A percentile compares a stretch with the other conserved stretches of the same genome.
phyloP scores from a whole-genome alignment of 805 yeast genomes.

The Barnettozyma pratensis region DNA sequence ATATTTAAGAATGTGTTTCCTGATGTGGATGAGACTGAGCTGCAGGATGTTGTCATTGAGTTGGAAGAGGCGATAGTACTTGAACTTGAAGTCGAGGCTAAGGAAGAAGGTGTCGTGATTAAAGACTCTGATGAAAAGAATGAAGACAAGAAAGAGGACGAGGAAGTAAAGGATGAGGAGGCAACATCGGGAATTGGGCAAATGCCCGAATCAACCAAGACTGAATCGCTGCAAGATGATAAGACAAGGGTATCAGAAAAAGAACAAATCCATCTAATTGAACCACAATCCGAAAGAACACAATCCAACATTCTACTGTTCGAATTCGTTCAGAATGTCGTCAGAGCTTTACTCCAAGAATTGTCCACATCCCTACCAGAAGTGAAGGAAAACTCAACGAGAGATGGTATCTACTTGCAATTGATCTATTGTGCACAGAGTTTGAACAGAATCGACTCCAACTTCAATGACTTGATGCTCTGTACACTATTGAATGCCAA shows the following conservation, averaged over 20 bases:
- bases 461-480: conserved; percentile 55
- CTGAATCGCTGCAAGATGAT: background rate
- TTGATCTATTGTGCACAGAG: conserved; percentile 87
- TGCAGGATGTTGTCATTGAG: conserved; percentile 16
- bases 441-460: conserved; percentile 63
- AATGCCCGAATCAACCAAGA: background rate
- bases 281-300: conserved; percentile 7
- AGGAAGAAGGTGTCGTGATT: conserved; percentile 8
- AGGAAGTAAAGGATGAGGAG: background rate
- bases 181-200: no score
- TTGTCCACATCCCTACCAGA: conserved; percentile 27
- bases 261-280: conserved; percentile 3
- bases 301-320: conserved; percentile 28
- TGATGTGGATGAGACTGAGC: conserved; percentile 24
- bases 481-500: conserved; percentile 30
- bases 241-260: conserved; percentile 1
- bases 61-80: background rate
- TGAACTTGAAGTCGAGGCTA: conserved; percentile 3
- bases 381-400: conserved; percentile 35
- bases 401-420: conserved; percentile 73
- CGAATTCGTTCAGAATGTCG: conserved; percentile 32
- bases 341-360: conserved; percentile 28
- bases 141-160: conserved; percentile 19
- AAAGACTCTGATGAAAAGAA: background rate
- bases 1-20: conserved; percentile 62